These are phyloP conservation scores for Talaromyces liani DNA, from an alignment of 495 filamentous ascomycete species.

Conservation along the genomic window DNA sequence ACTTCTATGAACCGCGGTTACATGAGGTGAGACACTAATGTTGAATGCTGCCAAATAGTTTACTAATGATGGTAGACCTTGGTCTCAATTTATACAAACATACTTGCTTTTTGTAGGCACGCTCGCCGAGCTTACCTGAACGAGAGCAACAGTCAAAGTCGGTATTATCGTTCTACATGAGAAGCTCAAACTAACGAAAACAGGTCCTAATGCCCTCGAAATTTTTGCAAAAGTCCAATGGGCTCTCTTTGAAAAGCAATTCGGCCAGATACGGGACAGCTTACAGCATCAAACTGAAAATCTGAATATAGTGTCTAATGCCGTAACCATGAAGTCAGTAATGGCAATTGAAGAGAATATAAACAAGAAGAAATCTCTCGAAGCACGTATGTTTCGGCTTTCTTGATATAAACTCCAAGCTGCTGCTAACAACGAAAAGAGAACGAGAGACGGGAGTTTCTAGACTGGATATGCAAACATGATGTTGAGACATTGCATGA, in stretches of 20 bases:
- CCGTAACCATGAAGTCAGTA: not conserved
- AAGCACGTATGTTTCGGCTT: not conserved
- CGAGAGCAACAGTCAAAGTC: not conserved
- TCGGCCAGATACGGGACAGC: not conserved
- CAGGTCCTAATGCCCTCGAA: not conserved
- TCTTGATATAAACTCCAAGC: not conserved
- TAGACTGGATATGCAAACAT: not conserved
- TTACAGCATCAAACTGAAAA: not conserved
- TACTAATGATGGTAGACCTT: not conserved
- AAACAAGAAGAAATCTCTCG: not conserved
- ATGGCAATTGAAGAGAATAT: not conserved
- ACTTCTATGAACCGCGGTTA: not conserved
- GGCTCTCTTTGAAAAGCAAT: not conserved
- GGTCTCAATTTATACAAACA: conserved; percentile 6
- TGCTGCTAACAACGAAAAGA: not conserved
- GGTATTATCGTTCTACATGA: not conserved
- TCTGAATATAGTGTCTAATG: not conserved
- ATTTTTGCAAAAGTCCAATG: not conserved
- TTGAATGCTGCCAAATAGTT: not conserved
- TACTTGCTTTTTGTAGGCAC: conserved; percentile 6
- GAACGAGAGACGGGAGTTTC: not conserved
- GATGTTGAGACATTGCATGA: not conserved
- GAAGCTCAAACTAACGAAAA: not conserved
- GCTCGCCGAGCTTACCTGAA: not conserved
- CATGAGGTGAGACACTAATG: not conserved